Conservation (phyloP, 75 land plant species). For the Isoetes taiwanensis region DNA sequence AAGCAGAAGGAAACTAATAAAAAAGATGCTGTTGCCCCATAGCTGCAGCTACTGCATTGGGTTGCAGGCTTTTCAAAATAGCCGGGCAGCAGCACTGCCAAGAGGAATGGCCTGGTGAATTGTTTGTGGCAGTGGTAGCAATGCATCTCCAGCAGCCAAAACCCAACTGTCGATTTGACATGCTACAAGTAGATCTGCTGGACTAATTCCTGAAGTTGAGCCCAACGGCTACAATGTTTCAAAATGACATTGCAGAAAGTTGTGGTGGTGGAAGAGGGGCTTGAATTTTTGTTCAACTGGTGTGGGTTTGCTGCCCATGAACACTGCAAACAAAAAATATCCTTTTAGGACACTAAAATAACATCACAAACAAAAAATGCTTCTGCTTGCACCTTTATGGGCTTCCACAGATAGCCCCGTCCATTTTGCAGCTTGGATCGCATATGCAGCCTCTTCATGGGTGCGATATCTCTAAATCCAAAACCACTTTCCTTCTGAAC, state of each 20-base stretch:
- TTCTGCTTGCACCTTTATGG: conserved; percentile 51
- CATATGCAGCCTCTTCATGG: conserved; percentile 87
- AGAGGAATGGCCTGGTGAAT: conserved; percentile 40
- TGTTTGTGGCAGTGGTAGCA: conserved; percentile 65
- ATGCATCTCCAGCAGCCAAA: conserved; percentile 40
- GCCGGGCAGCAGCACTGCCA: conserved; percentile 45
- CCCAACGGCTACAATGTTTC: conserved; percentile 23
- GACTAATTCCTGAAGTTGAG: conserved; percentile 29
- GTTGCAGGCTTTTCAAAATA: conserved; percentile 42
- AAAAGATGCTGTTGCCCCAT: conserved; percentile 64
- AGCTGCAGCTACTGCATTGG: conserved; percentile 33
- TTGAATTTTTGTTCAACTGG: conserved; percentile 52
- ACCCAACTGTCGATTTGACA: conserved; percentile 61
- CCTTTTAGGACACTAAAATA: background rate
- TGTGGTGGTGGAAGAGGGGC: conserved; percentile 71
- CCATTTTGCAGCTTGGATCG: conserved; percentile 81
- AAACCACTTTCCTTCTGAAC: conserved; percentile 96
- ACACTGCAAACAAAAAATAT: conserved; percentile 39
- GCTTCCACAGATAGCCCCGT: conserved; percentile 57
- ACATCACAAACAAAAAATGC: background rate
- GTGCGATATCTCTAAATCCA: conserved; percentile 92
- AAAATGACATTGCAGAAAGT: conserved; percentile 31
- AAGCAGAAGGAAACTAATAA: no score
- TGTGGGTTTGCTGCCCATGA: conserved; percentile 99
- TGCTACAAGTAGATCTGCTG: conserved; percentile 62